Conservation (phyloP, 202 grass and related monocot species). For the Zizania palustris region DNA sequence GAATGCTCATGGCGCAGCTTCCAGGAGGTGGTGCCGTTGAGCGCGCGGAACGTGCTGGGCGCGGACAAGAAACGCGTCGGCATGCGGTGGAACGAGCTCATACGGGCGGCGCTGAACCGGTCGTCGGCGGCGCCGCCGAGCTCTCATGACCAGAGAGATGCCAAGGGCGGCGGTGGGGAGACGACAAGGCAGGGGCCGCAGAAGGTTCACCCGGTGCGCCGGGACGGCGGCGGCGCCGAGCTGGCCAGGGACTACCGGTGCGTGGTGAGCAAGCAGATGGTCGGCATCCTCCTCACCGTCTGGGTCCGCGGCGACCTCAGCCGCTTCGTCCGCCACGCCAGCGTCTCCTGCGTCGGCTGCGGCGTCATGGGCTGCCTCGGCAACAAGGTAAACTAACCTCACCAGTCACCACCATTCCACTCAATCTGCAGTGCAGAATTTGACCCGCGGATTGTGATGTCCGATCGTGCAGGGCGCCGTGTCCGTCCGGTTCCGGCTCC, state of each 20-base stretch:
- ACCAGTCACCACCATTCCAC: not conserved
- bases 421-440: too few species aligned
- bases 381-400: constrained; percentile 64
- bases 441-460: not conserved
- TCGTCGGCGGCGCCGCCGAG: not conserved
- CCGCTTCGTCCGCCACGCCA: constrained; percentile 54
- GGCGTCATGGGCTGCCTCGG: constrained; percentile 84
- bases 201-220: constrained; percentile 61
- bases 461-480: constrained; percentile 53
- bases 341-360: constrained; percentile 81
- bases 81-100: constrained; percentile 72
- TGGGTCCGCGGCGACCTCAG: constrained; percentile 73
- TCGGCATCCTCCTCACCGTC: constrained; percentile 79
- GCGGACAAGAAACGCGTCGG: constrained; percentile 68
- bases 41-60: constrained; percentile 72
- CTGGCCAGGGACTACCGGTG: constrained; percentile 57
- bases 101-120: constrained; percentile 66
- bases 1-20: constrained; percentile 47
- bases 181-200: constrained; percentile 32
- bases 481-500: constrained; percentile 71
- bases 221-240: constrained; percentile 20
- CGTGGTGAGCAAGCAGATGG: constrained; percentile 95
- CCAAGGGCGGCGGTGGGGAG: not conserved
- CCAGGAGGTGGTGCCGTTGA: constrained; percentile 87
- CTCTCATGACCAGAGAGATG: not conserved